Evolutionary conservation across 148 eudicot species (phyloP).

Genomic region (Cornus suecica): DNA sequence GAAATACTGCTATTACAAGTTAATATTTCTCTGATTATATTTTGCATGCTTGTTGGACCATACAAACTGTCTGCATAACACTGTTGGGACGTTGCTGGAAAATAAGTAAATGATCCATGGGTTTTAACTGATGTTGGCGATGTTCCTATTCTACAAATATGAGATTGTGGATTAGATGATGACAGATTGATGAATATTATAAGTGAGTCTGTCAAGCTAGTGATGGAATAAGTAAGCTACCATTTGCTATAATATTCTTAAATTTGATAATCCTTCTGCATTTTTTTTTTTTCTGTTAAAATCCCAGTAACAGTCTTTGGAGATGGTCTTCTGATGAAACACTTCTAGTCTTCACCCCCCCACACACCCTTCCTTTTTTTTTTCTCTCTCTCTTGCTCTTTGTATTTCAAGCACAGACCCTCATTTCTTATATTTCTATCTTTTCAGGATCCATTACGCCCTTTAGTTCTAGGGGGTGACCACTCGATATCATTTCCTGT

Average conservation of each 20-base stretch:
- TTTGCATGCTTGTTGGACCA: constrained; percentile 1
- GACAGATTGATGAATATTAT: constrained; percentile 81
- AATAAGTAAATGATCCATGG: constrained; percentile 75
- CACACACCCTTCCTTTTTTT: too few relatives aligned
- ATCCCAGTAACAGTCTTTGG: neutral
- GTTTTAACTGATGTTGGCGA: constrained; percentile 96
- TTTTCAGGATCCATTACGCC: constrained; percentile 78
- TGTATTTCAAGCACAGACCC: neutral
- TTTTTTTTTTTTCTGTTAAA: neutral
- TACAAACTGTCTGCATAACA: constrained; percentile 1
- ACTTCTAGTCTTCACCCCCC: too few relatives aligned
- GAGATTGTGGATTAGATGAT: constrained; percentile 93
- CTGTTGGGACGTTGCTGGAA: constrained; percentile 50
- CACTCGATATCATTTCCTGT: constrained; percentile 94
- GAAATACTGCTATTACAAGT: neutral
- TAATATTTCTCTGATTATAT: neutral
- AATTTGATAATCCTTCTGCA: neutral
- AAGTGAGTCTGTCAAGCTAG: constrained; percentile 83
- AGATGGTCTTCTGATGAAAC: neutral
- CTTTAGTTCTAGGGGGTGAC: constrained; percentile 92
- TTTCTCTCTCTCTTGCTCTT: too few relatives aligned
- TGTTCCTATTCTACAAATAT: constrained; percentile 87
- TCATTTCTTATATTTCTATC: neutral
- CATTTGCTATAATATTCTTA: neutral
- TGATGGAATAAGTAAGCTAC: constrained; percentile 82